Base-by-base conservation (phyloP, 2,329 filamentous ascomycete species). In the Fusarium stilboides region DNA sequence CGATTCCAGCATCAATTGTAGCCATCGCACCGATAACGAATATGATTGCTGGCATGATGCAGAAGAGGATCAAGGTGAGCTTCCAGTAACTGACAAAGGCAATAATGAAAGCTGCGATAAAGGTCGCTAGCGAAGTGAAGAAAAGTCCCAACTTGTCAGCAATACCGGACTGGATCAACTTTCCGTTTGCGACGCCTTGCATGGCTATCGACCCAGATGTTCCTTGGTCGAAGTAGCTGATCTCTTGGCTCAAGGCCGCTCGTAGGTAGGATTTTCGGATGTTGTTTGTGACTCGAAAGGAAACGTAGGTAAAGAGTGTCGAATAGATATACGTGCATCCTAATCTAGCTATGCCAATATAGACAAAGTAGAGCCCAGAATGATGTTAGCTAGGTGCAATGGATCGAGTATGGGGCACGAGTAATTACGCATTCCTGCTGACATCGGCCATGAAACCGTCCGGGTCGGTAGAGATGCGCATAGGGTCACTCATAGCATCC, bases 111-210 rank as follows among this genome's bases (percentile, higher is more conserved):
- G 49, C 24, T 12, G 37, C 15, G 13, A 52, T 24, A n/a, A 52
- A 52, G 37, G 49, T 52, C 22, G 49, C 24, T 6, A 42, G 4
- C 4, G 49, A 40, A 0, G n/a, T 19, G 24, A 52, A 31, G 24
- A 52, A 42, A 3, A 52, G 49, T 13, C 49, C 49, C n/a, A 52
- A 19, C 28, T 52, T 52, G 13, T 52, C 49, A 20, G 37, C 36
- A 15, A 42, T 42, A 3, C 49, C 49, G 14, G 33, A 17, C 14
- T 42, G 36, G 14, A 52, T 42, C 15, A 42, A 24, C 26, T 52
- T 52, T 42, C 49, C 49, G 22, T 52, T 52, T 7, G 49, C 10
- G 2, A 19, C 20, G 37, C 36, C 24, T 13, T 52, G 49, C 36
- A 40, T 42, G 7, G 49, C 33, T 42, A 52, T 43, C 4, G 49